Evolutionary conservation across 2,329 filamentous ascomycete species (phyloP), one percentile per base, ranked within the genome.

Genomic region (Bretziella fagacearum): DNA sequence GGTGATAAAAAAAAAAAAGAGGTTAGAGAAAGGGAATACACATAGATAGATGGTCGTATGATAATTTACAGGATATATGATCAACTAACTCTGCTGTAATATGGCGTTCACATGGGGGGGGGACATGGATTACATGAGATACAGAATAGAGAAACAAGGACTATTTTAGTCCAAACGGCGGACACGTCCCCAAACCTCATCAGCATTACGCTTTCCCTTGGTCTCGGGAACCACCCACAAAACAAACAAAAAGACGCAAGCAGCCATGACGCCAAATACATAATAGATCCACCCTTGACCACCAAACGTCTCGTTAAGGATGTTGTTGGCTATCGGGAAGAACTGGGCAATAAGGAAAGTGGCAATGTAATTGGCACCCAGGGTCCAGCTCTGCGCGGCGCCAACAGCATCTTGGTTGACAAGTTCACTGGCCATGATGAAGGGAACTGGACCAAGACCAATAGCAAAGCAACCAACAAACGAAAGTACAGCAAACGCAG

Each of bases 271-370:
- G 0, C 85, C 78, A 61, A 98, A 98, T n/a, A 94, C 69, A 59
- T 91, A 93, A 59, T 93, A 98, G 0, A 91, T 81, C 66, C 80
- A 83, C 1, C 89, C 87, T 2, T 79, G 72, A 0, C 79, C 81
- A 0, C 83, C 75, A 8, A 79, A 60, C 2, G 62, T 56, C 0
- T 63, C 59, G 56, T 80, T 87, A 44, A 95, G 63, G 3, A 72
- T 73, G 36, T 76, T 73, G 58, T 93, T 93, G 51, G 93, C 62
- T 17, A 95, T 72, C 0, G 91, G 89, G 67, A 98, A 95, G 63
- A 94, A 93, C 56, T 95, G 86, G 0, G 89, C 87, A 2, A 98
- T 86, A 18, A 93, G 55, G 58, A 95, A 96, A 0, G 89, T 96
- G 1, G 86, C 82, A 22, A 84, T 69, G 69, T 93, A 96, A 61